These are phyloP conservation scores for Plantago rigida DNA, from an alignment of 305 asterid genomes.

Conservation along the genomic window DNA sequence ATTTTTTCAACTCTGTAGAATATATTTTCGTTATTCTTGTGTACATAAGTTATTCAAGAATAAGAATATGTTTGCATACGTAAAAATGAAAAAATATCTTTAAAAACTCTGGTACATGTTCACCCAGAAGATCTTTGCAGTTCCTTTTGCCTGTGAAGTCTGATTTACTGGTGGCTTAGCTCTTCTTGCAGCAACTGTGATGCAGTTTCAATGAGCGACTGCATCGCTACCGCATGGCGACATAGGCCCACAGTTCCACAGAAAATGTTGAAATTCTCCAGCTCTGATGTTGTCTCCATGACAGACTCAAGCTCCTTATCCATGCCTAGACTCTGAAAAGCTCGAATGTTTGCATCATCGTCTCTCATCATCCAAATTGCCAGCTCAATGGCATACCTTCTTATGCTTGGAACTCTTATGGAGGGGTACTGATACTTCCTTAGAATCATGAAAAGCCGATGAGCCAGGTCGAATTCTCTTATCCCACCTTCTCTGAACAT, in stretches of 20 bases:
- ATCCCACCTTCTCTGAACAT: conserved; percentile 39
- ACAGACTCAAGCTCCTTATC: conserved; percentile 52
- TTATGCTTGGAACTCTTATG: conserved; percentile 63
- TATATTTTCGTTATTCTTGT: not conserved
- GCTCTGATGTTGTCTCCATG: conserved; percentile 69
- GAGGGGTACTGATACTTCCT: conserved; percentile 49
- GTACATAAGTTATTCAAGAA: not conserved
- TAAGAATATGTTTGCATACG: not conserved
- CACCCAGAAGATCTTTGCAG: not conserved
- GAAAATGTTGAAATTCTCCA: conserved; percentile 80
- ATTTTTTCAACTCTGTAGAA: too few relatives aligned
- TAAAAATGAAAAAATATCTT: conserved; percentile 23
- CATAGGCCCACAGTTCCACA: conserved; percentile 77
- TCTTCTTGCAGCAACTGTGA: conserved; percentile 40
- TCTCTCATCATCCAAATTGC: conserved; percentile 86
- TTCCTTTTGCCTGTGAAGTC: conserved; percentile 1
- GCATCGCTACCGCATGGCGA: conserved; percentile 48
- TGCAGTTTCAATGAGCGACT: conserved; percentile 56
- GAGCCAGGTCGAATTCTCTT: conserved; percentile 44
- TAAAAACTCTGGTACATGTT: not conserved
- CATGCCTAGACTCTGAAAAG: conserved; percentile 47
- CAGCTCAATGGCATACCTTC: conserved; percentile 69
- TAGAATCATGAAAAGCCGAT: conserved; percentile 40
- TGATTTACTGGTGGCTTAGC: conserved; percentile 1
- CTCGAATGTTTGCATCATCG: conserved; percentile 28